Evolutionary conservation across 768 basidiomycete genomes (phyloP), one percentile per base, ranked within the genome.

Genomic region (Cystobasidium tubakii): DNA sequence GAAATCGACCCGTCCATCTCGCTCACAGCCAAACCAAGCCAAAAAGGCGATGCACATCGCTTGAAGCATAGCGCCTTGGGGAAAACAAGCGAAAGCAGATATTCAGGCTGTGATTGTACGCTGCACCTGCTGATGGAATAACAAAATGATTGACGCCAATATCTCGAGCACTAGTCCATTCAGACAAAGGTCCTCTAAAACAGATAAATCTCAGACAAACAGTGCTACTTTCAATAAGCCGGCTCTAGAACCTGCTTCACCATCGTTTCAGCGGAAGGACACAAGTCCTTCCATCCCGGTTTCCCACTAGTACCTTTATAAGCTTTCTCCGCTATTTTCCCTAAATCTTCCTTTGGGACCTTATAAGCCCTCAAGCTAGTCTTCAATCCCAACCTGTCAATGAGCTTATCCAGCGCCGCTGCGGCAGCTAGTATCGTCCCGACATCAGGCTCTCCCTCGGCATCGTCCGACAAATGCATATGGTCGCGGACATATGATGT

Each of bases 291-390:
- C 69, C 69, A 71, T 10, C 55, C 69, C 21, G 69, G 69, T 36
- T 60, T 60, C 9, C 25, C 69, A 39, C 15, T 36, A 6, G 44
- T 36, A 23, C 54, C 71, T 17, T 27, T 62, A 29, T 66, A 60
- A 13, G 57, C 74, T 25, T 63, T 46, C 42, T 73, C 63, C 12
- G 75, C 75, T 25, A 78, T 53, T 42, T 29, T 46, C 29, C 42
- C 42, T 34, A 77, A 57, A 36, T 73, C 76, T 67, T 73, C 72
- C 44, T 65, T 64, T 9, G 64, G 62, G 3, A 78, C 75, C 1
- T 76, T 74, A 42, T 69, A 78, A 17, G 77, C 67, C 19, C 36
- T 42, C 62, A 77, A 57, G 43, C 23, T 65, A 6, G 33, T 70
- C 31, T 46, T 43, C 50, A 78, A 60, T 25, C 74, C 76, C 6